Base-by-base conservation (phyloP, 83 land plant species). In the Diphasiastrum complanatum region DNA sequence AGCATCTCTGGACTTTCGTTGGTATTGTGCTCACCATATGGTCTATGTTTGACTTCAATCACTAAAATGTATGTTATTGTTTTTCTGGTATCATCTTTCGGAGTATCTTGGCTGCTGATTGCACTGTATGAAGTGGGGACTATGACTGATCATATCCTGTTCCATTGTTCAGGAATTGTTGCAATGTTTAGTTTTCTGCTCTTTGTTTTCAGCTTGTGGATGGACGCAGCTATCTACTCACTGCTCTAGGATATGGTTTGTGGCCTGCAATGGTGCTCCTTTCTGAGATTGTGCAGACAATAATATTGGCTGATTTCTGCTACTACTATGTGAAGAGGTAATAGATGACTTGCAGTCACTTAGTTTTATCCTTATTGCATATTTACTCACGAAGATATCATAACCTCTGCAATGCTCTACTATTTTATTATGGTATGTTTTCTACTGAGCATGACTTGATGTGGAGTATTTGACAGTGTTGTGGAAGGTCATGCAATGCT, bases 271-370 rank as follows among this genome's bases (percentile, higher is more conserved):
- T 78, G 82, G 82, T 81, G 35, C 72, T 81, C 18, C 43, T 84
- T 5, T 72, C 85, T 1, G 82, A 86, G 67, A 73, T 80, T 56
- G 81, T 83, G 29, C 85, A 83, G 45, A 86, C 87, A 6, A 78
- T 77, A 63, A 80, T 86, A 37, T 61, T 83, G 12, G 85, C 80
- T 5, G 86, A 85, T 41, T 82, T 85, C 58, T 85, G 80, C 46
- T 81, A 85, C 58, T 82, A 81, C 61, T 82, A 83, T 60, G 79
- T 80, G 16, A 71, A 83, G 48, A 80, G 84, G 84, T 80, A 29
- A 8, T 0, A 3, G 66, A 23, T 34, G 34, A n/a, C 20, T 31
- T 49, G 11, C 63, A 40, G 43, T 40, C 16, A 8, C 43, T 40
- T 8, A 40, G 8, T 40, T 40, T 40, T n/a, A n/a, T n/a, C n/a